Conservation (phyloP, 129 eudicot genomes). For the Pseudognaphalium luteoalbum region DNA sequence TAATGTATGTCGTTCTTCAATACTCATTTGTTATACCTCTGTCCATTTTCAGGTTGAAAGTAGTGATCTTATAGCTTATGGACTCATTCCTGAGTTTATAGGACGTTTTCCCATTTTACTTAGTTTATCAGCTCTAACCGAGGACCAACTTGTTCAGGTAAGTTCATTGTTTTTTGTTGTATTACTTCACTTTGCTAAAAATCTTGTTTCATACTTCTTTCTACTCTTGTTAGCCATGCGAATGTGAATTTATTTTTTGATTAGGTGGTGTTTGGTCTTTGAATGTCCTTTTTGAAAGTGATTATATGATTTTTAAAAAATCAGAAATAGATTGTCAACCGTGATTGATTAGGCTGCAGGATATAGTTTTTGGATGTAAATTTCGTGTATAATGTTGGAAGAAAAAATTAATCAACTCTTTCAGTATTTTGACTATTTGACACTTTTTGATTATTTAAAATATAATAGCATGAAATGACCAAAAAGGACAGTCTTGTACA, state of each 20-base stretch:
- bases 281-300: not conserved
- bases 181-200: not conserved
- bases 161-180: not conserved
- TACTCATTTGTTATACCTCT: not conserved
- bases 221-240: not conserved
- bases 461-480: no score
- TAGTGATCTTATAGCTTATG: constrained; percentile 90
- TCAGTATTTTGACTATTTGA: no score
- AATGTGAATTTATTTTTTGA: not conserved
- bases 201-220: not conserved
- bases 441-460: no score
- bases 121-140: constrained; percentile 70
- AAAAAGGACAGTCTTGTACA: no score
- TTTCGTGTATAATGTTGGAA: not conserved
- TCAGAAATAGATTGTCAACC: not conserved
- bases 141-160: constrained; percentile 94
- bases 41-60: constrained; percentile 69
- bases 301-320: no score
- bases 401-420: no score
- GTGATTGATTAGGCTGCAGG: not conserved
- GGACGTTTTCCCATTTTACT: constrained; percentile 96
- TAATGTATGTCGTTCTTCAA: not conserved
- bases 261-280: not conserved
- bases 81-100: constrained; percentile 92
- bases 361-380: not conserved